Evolutionary conservation across 257 asterid genomes (phyloP).

Genomic region (Plectranthus barbatus): DNA sequence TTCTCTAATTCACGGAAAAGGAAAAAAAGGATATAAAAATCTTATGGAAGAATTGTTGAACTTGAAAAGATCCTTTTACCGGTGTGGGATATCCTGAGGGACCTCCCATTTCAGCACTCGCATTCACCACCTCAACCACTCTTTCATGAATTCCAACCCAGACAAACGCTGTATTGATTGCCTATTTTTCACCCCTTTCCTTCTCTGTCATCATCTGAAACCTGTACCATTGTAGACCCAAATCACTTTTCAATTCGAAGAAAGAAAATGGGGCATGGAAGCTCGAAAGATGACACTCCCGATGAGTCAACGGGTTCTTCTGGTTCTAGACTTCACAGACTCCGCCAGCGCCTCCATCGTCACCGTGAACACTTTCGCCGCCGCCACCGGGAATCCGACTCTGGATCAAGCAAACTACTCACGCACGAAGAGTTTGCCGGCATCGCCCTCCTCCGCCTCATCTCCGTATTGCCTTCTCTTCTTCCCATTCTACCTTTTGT

Average conservation of each 20-base stretch:
- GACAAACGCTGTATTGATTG: too few relatives aligned
- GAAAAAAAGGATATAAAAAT: too few relatives aligned
- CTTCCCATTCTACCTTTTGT: background rate
- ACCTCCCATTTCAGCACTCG: too few relatives aligned
- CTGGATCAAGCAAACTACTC: conserved; percentile 35
- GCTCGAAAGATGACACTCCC: conserved; percentile 33
- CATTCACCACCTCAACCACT: too few relatives aligned
- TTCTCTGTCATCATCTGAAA: too few relatives aligned
- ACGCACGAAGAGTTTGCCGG: conserved; percentile 80
- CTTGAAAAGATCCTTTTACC: too few relatives aligned
- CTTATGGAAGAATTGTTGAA: too few relatives aligned
- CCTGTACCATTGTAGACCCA: background rate
- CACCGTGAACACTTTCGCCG: conserved; percentile 42
- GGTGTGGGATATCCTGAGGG: too few relatives aligned
- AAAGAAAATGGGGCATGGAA: conserved; percentile 65
- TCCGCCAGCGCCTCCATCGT: conserved; percentile 52
- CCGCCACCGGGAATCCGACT: conserved; percentile 22
- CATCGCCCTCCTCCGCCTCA: conserved; percentile 67
- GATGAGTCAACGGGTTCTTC: conserved; percentile 42
- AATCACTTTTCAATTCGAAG: background rate
- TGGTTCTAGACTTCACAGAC: conserved; percentile 34
- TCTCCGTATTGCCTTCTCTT: conserved; percentile 38
- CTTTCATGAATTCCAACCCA: too few relatives aligned
- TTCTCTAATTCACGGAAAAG: too few relatives aligned
- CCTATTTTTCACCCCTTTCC: too few relatives aligned